Base-by-base conservation (phyloP, 1,284 basidiomycete species). In the Thelephora terrestris region DNA sequence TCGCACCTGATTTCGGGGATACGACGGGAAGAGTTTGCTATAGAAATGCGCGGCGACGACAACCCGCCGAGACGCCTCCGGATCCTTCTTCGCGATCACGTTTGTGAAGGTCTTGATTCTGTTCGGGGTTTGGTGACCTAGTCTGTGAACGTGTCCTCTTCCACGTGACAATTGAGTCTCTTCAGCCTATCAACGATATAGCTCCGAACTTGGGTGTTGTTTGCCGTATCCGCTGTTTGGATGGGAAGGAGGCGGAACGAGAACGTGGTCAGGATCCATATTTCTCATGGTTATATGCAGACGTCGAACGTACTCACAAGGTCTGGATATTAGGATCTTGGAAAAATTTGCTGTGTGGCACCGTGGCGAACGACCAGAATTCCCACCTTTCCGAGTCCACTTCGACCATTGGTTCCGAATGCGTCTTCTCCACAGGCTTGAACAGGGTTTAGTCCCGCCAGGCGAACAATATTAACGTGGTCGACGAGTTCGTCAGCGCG, bases 21-120 rank as follows among this genome's bases (percentile, higher is more conserved):
- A 82, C 1, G 64, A 66, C 0, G 79, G 67, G 57, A 89, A 95
- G 68, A 80, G 96, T 68, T 99, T 99, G 65, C 87, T 92, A 65
- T 99, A 96, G 58, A 90, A 93, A 64, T 99, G 96, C 4, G 95
- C 96, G 2, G 94, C 75, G 7, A 99, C 65, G n/a, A 95, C 74
- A 21, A 99, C 73, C 57, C 87, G 83, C 37, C 87, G 68, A 1
- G 85, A 70, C 0, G 95, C 91, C n/a, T 71, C 68, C 4, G 87
- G 85, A 58, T 97, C 86, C 62, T 97, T 95, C 14, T 95, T 99
- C 36, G 93, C 91, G 55, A 99, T 82, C 44, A 98, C 73, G 68
- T 99, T 99, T 20, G 82, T 87, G 65, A 99, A 96, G 32, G 72
- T 71, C 55, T 81, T 86, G 39, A 64, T 60, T 6, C 96, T 96